Evolutionary conservation across 1,139 yeast genomes (phyloP).

Genomic region (Geotrichum phurueaensis): DNA sequence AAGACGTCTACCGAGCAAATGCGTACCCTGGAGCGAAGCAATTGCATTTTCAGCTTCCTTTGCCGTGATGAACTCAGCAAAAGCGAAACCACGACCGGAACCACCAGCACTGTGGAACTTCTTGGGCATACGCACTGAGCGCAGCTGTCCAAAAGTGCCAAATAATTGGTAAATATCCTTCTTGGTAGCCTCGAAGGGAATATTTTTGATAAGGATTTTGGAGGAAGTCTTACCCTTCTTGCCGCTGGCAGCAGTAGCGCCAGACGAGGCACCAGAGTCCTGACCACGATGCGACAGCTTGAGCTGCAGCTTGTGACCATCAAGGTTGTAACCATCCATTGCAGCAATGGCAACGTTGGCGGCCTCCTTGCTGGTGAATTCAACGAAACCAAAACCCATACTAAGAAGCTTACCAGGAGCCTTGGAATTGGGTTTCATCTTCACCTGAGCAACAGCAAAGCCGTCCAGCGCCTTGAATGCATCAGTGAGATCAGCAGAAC

Average conservation of each 20-base stretch:
- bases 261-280: constrained; percentile 21
- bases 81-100: constrained; percentile 95
- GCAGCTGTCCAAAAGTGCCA: constrained; percentile 89
- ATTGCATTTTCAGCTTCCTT: constrained; percentile 96
- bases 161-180: constrained; percentile 86
- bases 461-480: constrained; percentile 65
- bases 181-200: constrained; percentile 94
- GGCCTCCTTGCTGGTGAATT: constrained; percentile 69
- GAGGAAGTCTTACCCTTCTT: constrained; percentile 42
- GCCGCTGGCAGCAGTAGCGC: constrained; percentile 19
- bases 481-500: constrained; percentile 50
- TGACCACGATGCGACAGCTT: constrained; percentile 76
- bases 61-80: constrained; percentile 80
- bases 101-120: constrained; percentile 64
- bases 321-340: constrained; percentile 72
- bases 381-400: constrained; percentile 98
- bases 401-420: constrained; percentile 58
- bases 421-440: constrained; percentile 84
- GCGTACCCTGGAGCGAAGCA: constrained; percentile 91
- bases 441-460: constrained; percentile 74
- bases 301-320: constrained; percentile 85
- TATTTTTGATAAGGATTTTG: constrained; percentile 88
- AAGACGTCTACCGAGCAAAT: constrained; percentile 88
- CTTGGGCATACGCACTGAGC: constrained; percentile 93
- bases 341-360: constrained; percentile 71